Evolutionary conservation across 495 filamentous ascomycete species (phyloP), one percentile per base, ranked within the genome.

Genomic region (Parmelia sp.): DNA sequence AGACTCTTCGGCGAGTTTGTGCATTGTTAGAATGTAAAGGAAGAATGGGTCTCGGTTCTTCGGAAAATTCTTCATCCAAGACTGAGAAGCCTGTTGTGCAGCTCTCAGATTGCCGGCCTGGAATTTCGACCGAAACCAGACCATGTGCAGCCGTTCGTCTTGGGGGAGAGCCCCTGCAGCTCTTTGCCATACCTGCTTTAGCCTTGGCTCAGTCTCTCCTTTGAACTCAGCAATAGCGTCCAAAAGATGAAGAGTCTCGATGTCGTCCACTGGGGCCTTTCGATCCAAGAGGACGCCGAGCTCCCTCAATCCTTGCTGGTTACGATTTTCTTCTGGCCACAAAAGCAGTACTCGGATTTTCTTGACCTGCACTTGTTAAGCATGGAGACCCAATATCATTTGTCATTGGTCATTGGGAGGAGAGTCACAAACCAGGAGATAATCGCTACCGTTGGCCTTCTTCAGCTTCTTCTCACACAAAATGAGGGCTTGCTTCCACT

Each of bases 391-490:
- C n/a, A n/a, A n/a, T n/a, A n/a, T 21, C 27, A 15, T 39, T 27
- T 1, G 29, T 57, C 4, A 42, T 53, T 33, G 12, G 11, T 33
- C 17, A 12, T 23, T 57, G 27, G 42, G 21, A 10, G 29, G 23
- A 53, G 44, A 17, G 47, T 51, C 25, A 36, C 66, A 29, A 62
- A 66, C 68, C 47, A 57, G 61, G 21, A 65, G 44, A 56, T 60
- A 36, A 36, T 70, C 68, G 47, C 47, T 77, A 59, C 82, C 77
- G 65, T 86, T 84, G 45, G 84, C 81, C 64, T 84, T 86, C 70
- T 85, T 86, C 51, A 83, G 75, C 51, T 81, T 80, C 65, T 84
- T 84, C 61, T 85, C 82, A 62, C 82, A 82, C 23, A 85, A 74
- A 70, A 84, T 81, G 57, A 86, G 67, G 23, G 84, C 84, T 69